Percentiles rank a stretch among this genome's conserved stretches.
These are phyloP conservation scores for Chalciporus sphaerocephalus DNA, from an alignment of 768 basidiomycete genomes.

Conservation along the genomic window DNA sequence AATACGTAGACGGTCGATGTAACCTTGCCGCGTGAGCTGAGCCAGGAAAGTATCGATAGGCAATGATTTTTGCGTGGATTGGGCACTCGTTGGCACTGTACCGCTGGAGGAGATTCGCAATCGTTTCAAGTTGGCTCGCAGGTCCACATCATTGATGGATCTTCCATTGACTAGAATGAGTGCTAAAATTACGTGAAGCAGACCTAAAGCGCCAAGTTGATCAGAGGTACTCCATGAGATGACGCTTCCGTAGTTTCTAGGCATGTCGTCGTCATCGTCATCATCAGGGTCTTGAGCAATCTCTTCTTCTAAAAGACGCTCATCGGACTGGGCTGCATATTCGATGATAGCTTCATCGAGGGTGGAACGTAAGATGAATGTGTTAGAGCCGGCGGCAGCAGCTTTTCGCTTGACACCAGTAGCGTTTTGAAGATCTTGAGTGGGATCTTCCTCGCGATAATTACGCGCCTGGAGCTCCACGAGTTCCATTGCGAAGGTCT, in stretches of 20 bases:
- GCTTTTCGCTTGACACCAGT: conserved; percentile 67
- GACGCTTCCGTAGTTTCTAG: conserved; percentile 59
- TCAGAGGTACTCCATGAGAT: conserved; percentile 68
- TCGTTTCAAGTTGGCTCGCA: conserved; percentile 64
- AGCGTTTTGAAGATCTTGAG: conserved; percentile 45
- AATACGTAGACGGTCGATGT: conserved; percentile 63
- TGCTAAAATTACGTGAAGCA: conserved; percentile 78
- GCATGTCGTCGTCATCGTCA: conserved; percentile 46
- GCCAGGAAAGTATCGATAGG: conserved; percentile 65
- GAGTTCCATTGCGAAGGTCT: conserved; percentile 80
- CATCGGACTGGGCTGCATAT: conserved; percentile 49
- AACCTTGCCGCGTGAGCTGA: conserved; percentile 63
- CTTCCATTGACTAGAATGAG: conserved; percentile 81
- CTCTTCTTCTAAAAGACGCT: conserved; percentile 42
- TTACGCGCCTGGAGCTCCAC: conserved; percentile 67
- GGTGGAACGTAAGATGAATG: conserved; percentile 77
- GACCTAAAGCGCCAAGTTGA: conserved; percentile 63
- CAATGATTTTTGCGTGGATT: conserved; percentile 46
- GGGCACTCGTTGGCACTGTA: conserved; percentile 47
- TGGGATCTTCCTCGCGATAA: conserved; percentile 35
- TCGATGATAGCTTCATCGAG: conserved; percentile 62
- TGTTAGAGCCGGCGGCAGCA: conserved; percentile 60
- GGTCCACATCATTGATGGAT: conserved; percentile 65
- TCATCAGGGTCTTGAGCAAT: conserved; percentile 46
- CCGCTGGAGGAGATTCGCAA: conserved; percentile 55